A percentile compares a stretch with the other conserved stretches of the same genome.
These are phyloP conservation scores for Sphaceloma murrayae DNA, from an alignment of 2,329 filamentous ascomycete genomes.

Conservation along the genomic window DNA sequence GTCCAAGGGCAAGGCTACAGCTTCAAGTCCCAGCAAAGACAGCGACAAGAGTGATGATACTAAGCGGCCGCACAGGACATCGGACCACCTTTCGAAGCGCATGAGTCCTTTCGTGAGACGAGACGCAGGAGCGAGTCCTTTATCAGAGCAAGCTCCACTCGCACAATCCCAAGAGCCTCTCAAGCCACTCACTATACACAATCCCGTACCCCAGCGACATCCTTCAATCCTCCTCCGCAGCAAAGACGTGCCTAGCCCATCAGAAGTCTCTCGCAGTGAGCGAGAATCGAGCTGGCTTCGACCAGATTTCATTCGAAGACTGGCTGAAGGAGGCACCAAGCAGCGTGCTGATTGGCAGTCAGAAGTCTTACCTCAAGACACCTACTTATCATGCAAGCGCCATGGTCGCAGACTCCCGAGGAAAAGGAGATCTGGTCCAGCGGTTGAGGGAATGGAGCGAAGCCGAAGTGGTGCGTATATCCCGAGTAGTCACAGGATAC, in stretches of 20 bases:
- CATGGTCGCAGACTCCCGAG: constrained; percentile 25
- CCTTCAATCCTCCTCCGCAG: background rate
- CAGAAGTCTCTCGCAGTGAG: constrained; percentile 11
- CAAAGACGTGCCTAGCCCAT: constrained; percentile 2
- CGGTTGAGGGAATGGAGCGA: constrained; percentile 24
- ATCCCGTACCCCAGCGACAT: constrained; percentile 16
- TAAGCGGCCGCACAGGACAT: constrained; percentile 1
- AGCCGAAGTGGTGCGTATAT: constrained; percentile 25
- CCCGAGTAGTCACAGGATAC: constrained; percentile 22
- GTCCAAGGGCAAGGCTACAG: background rate
- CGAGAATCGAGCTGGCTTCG: background rate
- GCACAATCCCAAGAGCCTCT: constrained; percentile 10
- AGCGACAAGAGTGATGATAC: background rate
- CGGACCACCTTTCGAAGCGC: background rate
- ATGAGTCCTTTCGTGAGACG: constrained; percentile 17
- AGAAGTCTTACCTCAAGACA: background rate
- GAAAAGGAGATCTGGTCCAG: constrained; percentile 16
- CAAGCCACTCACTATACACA: constrained; percentile 15
- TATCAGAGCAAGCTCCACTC: background rate
- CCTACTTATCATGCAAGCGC: constrained; percentile 18
- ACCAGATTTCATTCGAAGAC: constrained; percentile 4
- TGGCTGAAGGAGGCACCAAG: background rate
- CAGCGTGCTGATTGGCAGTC: background rate
- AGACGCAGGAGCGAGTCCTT: constrained; percentile 6
- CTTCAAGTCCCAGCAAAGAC: background rate